Conservation (phyloP, 1,284 basidiomycete species). For the Apiotrichum veenhuisii region DNA sequence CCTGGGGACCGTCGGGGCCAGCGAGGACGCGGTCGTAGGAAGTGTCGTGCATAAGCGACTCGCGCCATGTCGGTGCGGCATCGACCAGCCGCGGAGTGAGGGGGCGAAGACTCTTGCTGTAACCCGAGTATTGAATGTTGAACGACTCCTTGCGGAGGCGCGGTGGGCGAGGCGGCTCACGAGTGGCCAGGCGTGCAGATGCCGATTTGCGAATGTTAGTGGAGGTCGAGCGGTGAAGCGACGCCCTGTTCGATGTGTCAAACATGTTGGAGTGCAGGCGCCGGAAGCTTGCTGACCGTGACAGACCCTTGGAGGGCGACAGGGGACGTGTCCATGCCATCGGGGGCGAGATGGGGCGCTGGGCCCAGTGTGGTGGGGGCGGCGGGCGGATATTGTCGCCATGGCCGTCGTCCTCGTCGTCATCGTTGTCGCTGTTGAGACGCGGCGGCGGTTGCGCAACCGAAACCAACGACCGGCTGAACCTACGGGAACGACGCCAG, state of each 20-base stretch:
- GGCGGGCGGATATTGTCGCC: background rate
- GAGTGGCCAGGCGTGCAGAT: constrained; percentile 7
- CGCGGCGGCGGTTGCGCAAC: constrained; percentile 5
- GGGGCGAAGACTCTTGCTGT: constrained; percentile 28
- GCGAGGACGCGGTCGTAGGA: constrained; percentile 22
- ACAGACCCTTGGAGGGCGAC: background rate
- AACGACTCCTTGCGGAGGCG: constrained; percentile 34
- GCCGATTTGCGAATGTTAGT: constrained; percentile 9
- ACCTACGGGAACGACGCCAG: constrained; percentile 5
- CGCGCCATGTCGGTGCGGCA: constrained; percentile 29
- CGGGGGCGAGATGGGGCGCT: constrained; percentile 10
- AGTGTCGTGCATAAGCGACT: constrained; percentile 24
- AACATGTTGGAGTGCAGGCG: background rate
- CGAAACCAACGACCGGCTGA: constrained; percentile 11
- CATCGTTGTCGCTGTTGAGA: background rate
- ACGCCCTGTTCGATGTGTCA: background rate
- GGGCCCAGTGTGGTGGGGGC: constrained; percentile 2
- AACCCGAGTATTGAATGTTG: constrained; percentile 36
- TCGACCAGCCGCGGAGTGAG: background rate
- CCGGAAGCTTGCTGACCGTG: background rate
- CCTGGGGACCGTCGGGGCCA: constrained; percentile 49
- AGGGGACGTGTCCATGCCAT: constrained; percentile 1
- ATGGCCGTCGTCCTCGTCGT: background rate
- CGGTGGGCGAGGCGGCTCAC: constrained; percentile 30
- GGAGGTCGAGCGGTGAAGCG: constrained; percentile 2